Evolutionary conservation across 2,329 filamentous ascomycete genomes (phyloP), one percentile per base, ranked within the genome.

Genomic region (Talaromyces sp.): DNA sequence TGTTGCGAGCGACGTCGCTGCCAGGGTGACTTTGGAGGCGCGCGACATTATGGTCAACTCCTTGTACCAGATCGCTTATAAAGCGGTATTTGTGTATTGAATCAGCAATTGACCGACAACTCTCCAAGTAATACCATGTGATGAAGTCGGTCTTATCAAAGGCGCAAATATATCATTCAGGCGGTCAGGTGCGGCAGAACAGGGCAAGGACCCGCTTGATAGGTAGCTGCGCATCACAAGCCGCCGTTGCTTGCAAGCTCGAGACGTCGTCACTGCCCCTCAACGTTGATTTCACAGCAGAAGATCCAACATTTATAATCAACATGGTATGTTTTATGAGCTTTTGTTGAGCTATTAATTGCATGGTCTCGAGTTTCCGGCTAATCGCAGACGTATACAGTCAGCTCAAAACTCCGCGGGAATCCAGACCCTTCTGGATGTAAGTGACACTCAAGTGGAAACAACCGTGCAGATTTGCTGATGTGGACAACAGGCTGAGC

Each of bases 401-500:
- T 95, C 95, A 78, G 95, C 94, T 77, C 95, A 98, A 83, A 98
- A 98, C 85, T 98, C 95, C 71, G 90, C 92, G 75, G 95, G 95
- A 81, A 99, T 99, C 78, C 94, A 98, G 83, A 98, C 94, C 77
- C 89, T 99, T 76, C 92, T 99, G 82, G 95, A 98, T 82, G 95
- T 99, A 90, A 75, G 90, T 77, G 66, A 58, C 60, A n/a, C 22
- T 47, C 11, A 13, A 31, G 13, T 33, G 57, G 19, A 11, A 47
- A 47, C 1, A 3, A 43, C 27, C 47, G 35, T 41, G 1, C 13
- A 14, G 33, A 16, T 10, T 14, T 41, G 11, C 56, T 63, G 47
- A 67, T 67, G 60, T 70, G 45, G 70, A 52, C 61, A 16, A 8
- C 72, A 98, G 94, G 93, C 95, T 73, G 95, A 99, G 87, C 90